Evolutionary conservation across 805 yeast genomes (phyloP).

Genomic region (Starmera caribaea): DNA sequence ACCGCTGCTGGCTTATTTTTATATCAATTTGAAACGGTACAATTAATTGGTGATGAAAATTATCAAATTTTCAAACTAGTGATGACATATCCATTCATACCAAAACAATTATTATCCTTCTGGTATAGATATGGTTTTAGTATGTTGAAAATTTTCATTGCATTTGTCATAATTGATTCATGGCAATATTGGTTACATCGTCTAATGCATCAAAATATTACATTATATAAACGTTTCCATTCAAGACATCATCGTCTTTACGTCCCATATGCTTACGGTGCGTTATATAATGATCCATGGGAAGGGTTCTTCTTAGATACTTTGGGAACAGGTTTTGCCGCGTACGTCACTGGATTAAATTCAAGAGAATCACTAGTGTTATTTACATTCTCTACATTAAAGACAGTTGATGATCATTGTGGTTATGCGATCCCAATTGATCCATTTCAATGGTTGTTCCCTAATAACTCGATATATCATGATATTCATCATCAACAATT

Average conservation of each 20-base stretch:
- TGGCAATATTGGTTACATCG: constrained; percentile 95
- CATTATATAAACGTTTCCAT: constrained; percentile 72
- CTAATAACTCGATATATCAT: constrained; percentile 91
- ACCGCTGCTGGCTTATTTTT: constrained; percentile 55
- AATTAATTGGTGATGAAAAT: constrained; percentile 42
- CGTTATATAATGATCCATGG: constrained; percentile 85
- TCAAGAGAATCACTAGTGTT: constrained; percentile 71
- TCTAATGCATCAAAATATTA: constrained; percentile 74
- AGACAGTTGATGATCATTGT: constrained; percentile 97
- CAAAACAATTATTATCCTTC: constrained; percentile 38
- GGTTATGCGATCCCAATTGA: constrained; percentile 94
- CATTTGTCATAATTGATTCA: constrained; percentile 73
- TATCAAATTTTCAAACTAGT: constrained; percentile 37
- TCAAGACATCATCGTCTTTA: constrained; percentile 91
- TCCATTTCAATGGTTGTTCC: constrained; percentile 82
- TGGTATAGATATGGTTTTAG: constrained; percentile 61
- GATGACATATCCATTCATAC: constrained; percentile 21
- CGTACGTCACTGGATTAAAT: constrained; percentile 48
- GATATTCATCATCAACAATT: constrained; percentile 96
- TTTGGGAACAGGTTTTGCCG: constrained; percentile 82
- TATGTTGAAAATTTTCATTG: constrained; percentile 41
- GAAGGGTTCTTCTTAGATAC: constrained; percentile 94
- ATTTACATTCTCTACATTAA: constrained; percentile 83
- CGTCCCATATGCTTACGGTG: constrained; percentile 96
- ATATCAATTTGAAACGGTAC: constrained; percentile 45